A percentile compares a stretch with the other conserved stretches of the same genome.
Evolutionary conservation across 1,139 yeast species (phyloP).

Genomic region (Nadsonia starkeyi-henricii): DNA sequence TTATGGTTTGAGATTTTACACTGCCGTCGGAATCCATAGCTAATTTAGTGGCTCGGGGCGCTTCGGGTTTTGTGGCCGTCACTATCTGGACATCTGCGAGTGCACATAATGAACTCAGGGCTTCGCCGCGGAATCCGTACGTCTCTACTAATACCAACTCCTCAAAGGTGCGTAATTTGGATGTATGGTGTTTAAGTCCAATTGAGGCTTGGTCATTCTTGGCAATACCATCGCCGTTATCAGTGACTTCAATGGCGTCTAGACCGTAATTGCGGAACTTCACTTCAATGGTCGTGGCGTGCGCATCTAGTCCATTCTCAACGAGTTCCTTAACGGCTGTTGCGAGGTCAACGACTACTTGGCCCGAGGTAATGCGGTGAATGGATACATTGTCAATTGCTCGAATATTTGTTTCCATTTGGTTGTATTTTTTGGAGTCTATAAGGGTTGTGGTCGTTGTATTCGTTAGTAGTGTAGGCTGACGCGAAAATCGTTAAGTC

Average conservation of each 20-base stretch:
- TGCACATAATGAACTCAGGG: slow-evolving; percentile 22
- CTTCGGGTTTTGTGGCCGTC: slow-evolving; percentile 37
- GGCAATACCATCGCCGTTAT: slow-evolving; percentile 67
- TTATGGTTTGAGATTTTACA: slow-evolving; percentile 26
- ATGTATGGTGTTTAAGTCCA: slow-evolving; percentile 67
- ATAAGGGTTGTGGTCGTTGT: too few relatives aligned
- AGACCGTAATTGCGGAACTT: slow-evolving; percentile 57
- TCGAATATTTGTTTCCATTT: slow-evolving; percentile 11
- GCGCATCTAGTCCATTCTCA: slow-evolving; percentile 78
- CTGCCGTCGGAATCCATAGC: slow-evolving; percentile 42
- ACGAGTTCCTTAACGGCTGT: slow-evolving; percentile 74
- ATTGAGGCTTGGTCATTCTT: slow-evolving; percentile 43
- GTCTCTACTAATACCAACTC: slow-evolving; percentile 33
- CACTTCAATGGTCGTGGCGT: slow-evolving; percentile 52
- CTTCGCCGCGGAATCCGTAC: slow-evolving; percentile 30
- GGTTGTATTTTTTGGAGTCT: not conserved
- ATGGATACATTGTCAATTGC: slow-evolving; percentile 37
- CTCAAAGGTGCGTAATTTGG: slow-evolving; percentile 48
- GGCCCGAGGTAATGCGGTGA: slow-evolving; percentile 78
- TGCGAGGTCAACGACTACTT: slow-evolving; percentile 68
- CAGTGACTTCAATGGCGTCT: slow-evolving; percentile 58
- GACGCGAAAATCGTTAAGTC: not conserved
- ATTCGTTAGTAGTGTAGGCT: too few relatives aligned
- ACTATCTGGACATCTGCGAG: slow-evolving; percentile 32
- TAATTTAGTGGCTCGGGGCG: slow-evolving; percentile 46